Base-by-base conservation (phyloP, 2,329 filamentous ascomycete genomes). In the Gnomoniopsis smithogilvyi region DNA sequence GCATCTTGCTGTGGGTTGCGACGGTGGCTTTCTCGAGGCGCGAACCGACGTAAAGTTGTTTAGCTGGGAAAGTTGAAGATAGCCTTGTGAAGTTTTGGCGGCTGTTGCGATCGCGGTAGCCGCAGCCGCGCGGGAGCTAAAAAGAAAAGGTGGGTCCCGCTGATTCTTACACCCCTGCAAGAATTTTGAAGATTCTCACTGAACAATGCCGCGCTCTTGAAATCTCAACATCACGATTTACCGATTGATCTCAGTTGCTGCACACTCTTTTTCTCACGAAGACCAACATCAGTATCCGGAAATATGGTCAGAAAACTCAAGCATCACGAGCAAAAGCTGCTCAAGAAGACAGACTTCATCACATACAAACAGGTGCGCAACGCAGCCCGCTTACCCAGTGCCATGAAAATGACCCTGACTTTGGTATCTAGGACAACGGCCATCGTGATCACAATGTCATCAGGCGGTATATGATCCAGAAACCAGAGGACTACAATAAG, bases 221-320 rank as follows among this genome's bases (percentile, higher is more conserved):
- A 41, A 49, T 38, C 53, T 55, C 43, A 22, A 48, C 53, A 17
- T 21, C 19, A 62, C 56, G 62, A 62, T 58, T 62, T 62, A 45
- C 52, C 65, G 54, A 57, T 56, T 57, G 41, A 48, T 55, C 43
- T 52, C 38, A 49, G 49, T 30, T 17, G 19, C 43, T 55, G 15
- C 36, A 15, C 11, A 41, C 36, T 41, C 24, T 56, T 48, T 34
- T 57, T 21, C n/a, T 56, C 24, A 8, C 33, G 34, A 14, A 30
- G 41, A 19, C 26, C 33, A 48, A 49, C 47, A 26, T 24, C 50
- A 53, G 46, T 46, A 54, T 26, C 45, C 38, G 60, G 49, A 72
- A 82, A 66, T 24, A 98, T 98, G 95, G 92, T 96, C 67, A 89
- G 95, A 68, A 92, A 96, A 80, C 86, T 99, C 72, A 98, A 97